Conservation (phyloP, 176 grass and related monocot species). For the Tuctoria greenei region DNA sequence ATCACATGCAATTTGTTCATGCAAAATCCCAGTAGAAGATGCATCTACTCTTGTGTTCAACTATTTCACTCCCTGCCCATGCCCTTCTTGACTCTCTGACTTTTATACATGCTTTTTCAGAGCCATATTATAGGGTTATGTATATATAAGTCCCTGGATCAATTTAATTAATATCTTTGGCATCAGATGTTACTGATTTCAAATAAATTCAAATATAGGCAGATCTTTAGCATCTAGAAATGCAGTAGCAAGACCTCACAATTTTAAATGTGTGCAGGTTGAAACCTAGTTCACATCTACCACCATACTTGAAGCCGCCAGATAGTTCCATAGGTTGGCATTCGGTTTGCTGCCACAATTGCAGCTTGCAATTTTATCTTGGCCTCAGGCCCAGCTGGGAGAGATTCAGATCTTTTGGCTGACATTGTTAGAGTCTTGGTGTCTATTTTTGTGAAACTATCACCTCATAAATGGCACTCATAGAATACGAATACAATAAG, state of each 20-base stretch:
- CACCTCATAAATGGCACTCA: background rate
- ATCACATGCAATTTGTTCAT: background rate
- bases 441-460: background rate
- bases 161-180: no score
- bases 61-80: no score
- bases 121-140: no score
- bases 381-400: background rate
- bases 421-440: background rate
- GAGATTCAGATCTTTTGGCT: background rate
- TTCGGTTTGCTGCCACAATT: background rate
- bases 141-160: no score
- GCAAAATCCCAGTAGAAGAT: background rate
- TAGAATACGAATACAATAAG: slow-evolving; percentile 12
- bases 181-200: no score
- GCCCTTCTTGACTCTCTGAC: no score
- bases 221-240: no score
- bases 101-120: no score
- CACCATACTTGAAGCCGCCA: background rate
- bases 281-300: background rate
- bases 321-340: background rate
- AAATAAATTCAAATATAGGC: no score
- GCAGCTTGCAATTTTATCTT: background rate
- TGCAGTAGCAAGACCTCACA: no score
- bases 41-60: no score
- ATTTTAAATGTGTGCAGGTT: no score